Percentiles rank a stretch among this genome's conserved stretches.
Conservation (phyloP, 2,329 filamentous ascomycete genomes). For the Colletotrichum filicis region DNA sequence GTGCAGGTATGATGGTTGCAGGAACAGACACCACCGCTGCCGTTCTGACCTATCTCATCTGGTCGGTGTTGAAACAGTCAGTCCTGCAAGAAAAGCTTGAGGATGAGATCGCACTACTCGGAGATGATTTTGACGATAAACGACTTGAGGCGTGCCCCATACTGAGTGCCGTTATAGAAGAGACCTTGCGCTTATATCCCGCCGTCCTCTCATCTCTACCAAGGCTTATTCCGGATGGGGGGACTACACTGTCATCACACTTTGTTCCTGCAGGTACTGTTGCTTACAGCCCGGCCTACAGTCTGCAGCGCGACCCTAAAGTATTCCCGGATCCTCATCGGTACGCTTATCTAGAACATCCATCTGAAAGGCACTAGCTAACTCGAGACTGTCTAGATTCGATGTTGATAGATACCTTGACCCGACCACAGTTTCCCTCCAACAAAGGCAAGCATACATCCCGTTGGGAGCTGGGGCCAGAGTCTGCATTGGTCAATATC, state of each 20-base stretch:
- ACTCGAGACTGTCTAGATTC: slow-evolving; percentile 26
- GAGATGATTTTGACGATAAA: slow-evolving; percentile 42
- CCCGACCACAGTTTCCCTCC: slow-evolving; percentile 26
- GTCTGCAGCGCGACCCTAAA: slow-evolving; percentile 54
- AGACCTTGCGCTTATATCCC: slow-evolving; percentile 56
- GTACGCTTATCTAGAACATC: neutral
- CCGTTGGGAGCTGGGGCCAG: slow-evolving; percentile 61
- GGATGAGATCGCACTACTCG: slow-evolving; percentile 43
- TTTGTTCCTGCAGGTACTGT: slow-evolving; percentile 51
- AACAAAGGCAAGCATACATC: slow-evolving; percentile 60
- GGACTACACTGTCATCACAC: slow-evolving; percentile 49
- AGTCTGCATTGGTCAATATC: slow-evolving; percentile 65
- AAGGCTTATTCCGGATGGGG: slow-evolving; percentile 51
- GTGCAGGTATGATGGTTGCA: slow-evolving; percentile 57
- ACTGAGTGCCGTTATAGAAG: slow-evolving; percentile 56
- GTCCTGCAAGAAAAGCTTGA: slow-evolving; percentile 45
- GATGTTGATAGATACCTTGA: neutral
- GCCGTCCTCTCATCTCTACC: slow-evolving; percentile 53
- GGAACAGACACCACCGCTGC: slow-evolving; percentile 64
- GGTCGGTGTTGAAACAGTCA: slow-evolving; percentile 47
- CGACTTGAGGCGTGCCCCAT: slow-evolving; percentile 50
- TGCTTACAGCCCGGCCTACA: slow-evolving; percentile 56
- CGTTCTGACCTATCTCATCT: slow-evolving; percentile 60
- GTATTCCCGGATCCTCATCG: slow-evolving; percentile 54
- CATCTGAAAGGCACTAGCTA: neutral